Percentiles rank a stretch among this genome's conserved stretches.
phyloP scores from a whole-genome alignment of 208 protist genomes.

The Zelonia costaricensis region DNA sequence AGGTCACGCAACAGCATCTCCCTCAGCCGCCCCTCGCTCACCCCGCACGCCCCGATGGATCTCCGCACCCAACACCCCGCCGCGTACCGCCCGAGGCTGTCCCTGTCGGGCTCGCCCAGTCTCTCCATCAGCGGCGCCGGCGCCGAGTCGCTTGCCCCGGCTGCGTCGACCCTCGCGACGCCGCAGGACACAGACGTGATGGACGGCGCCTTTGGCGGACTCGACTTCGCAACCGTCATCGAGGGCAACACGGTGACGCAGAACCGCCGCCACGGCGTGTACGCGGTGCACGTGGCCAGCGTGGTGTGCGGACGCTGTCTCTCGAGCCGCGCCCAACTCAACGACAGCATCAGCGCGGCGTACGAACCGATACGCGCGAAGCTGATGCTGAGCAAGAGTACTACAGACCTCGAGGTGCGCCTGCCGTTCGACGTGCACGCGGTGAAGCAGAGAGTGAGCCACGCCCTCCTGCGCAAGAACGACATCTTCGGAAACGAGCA shows the following conservation, averaged over 20 bases:
- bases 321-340: conserved; percentile 28
- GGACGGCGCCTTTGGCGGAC: conserved; percentile 1
- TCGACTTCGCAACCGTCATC: conserved; percentile 42
- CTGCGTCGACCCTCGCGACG: too few relatives aligned
- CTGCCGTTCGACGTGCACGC: conserved; percentile 39
- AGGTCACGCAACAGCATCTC: neutral
- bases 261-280: conserved; percentile 51
- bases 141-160: too few relatives aligned
- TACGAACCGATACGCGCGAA: conserved; percentile 48
- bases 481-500: conserved; percentile 53
- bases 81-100: too few relatives aligned
- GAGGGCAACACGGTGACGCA: conserved; percentile 65
- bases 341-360: conserved; percentile 31
- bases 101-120: too few relatives aligned
- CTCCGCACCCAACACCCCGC: too few relatives aligned
- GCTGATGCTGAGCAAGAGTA: conserved; percentile 33
- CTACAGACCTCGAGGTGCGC: conserved; percentile 9
- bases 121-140: too few relatives aligned
- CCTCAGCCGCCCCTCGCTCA: neutral
- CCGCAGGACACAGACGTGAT: conserved; percentile 14
- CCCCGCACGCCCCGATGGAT: too few relatives aligned
- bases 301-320: conserved; percentile 41
- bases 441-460: conserved; percentile 32
- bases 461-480: conserved; percentile 62
- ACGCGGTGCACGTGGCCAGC: conserved; percentile 72